Evolutionary conservation across 169 alveolate species (phyloP), one percentile per base, ranked within the genome.

Genomic region (Plasmodium gaboni): DNA sequence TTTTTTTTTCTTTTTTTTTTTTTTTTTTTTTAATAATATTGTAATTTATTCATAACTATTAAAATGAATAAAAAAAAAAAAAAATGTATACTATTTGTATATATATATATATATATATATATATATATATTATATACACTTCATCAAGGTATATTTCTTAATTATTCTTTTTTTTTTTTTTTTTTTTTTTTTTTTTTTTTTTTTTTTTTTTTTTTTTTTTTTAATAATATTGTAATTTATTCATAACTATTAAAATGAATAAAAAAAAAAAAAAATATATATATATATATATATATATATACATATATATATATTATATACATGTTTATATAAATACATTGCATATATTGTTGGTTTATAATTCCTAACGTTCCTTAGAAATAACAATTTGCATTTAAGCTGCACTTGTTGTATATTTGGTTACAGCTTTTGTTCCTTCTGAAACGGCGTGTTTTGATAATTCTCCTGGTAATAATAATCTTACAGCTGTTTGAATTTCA

Each of bases 341-440:
- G 9, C 44, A 32, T 32, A 32, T 5, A 5, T 32, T 32, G 44
- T 32, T 32, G 8, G 9, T 32, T 32, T 32, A 32, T 32, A 5
- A 32, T 32, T 32, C 44, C 44, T 32, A 32, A 5, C 44, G 5
- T 5, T 32, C 9, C 44, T 32, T 32, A 32, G 44, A 32, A 32
- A 32, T 32, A 32, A 32, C 44, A 32, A 32, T 32, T 5, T 32
- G 9, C 44, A 87, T 57, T 93, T 94, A 95, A 50, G 95, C 97
- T 51, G 96, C 96, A 57, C 97, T 94, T 51, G 97, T 94, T 26
- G 99, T 97, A 96, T 97, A 98, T 94, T 98, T 98, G 93, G 99
- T 98, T 87, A 99, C 99, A 86, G 99, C 99, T 96, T 99, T 99
- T 88, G 99, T 98, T 61, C 99, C 99, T 93, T 99, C 99, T 68